These are phyloP conservation scores for Prunus mongolica DNA, from an alignment of 306 rosid species.

Conservation along the genomic window DNA sequence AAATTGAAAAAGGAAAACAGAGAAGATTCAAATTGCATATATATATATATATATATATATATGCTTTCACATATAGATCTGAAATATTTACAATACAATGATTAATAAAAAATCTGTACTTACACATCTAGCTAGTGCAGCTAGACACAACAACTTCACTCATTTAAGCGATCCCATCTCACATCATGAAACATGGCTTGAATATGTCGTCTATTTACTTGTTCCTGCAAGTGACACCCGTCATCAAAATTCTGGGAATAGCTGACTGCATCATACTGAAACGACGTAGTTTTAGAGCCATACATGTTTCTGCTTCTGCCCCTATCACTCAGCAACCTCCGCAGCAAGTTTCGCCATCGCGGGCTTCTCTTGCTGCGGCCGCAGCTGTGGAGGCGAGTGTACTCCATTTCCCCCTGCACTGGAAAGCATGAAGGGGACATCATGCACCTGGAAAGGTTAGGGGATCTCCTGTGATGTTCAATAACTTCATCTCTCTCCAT, in stretches of 20 bases:
- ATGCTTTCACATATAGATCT: neutral
- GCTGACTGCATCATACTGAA: constrained; percentile 81
- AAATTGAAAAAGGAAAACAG: neutral
- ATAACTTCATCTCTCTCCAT: constrained; percentile 46
- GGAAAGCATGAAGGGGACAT: constrained; percentile 57
- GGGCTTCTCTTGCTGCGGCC: constrained; percentile 19
- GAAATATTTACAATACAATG: no score
- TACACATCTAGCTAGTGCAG: neutral
- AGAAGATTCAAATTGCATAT: neutral
- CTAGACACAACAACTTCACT: neutral
- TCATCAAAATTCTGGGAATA: constrained; percentile 83
- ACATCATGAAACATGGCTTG: constrained; percentile 22
- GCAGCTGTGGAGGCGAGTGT: constrained; percentile 41
- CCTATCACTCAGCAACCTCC: constrained; percentile 49
- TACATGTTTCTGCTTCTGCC: constrained; percentile 25
- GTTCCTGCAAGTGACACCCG: constrained; percentile 42
- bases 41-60: no score
- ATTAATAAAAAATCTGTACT: neutral
- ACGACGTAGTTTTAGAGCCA: constrained; percentile 45
- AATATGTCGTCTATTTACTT: constrained; percentile 28
- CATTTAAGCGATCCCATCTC: constrained; percentile 27
- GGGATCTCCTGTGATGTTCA: constrained; percentile 17
- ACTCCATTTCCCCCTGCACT: constrained; percentile 38
- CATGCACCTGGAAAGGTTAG: constrained; percentile 33
- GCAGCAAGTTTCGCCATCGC: constrained; percentile 51